Evolutionary conservation across 2,329 filamentous ascomycete genomes (phyloP), one percentile per base, ranked within the genome.

Genomic region (Geosmithia putterillii): DNA sequence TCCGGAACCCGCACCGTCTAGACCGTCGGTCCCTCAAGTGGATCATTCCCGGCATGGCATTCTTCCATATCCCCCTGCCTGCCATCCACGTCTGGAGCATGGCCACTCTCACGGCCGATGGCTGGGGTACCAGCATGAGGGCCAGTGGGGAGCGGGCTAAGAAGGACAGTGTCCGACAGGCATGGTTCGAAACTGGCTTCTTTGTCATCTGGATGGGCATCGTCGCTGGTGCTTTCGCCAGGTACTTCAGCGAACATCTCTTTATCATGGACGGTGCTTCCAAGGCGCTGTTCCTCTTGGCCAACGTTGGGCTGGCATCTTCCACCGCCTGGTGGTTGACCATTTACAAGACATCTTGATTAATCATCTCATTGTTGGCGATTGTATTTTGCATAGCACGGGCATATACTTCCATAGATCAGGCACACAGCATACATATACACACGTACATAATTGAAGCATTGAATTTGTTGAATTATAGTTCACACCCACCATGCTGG

Each of bases 101-200:
- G 45, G 21, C 51, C 12, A 54, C 52, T 4, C 40, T 53, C 20
- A 53, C 52, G 14, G 48, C 51, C 2, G 52, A 52, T 38, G 51
- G 51, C 14, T 54, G 52, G 52, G 52, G 52, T 20, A 54, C 52
- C 4, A 51, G 45, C 28, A 54, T 54, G 52, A 45, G 52, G 14
- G 47, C 51, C 4, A 51, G 46, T 38, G 47, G 45, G 4, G 51
- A 51, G 20, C 21, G 38, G 19, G 45, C 44, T 2, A 45, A 50
- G 23, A 45, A 48, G 39, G 47, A 52, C 20, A 47, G 49, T 20
- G 28, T 41, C 25, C 32, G 50, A 2, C 46, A 52, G 41, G 48
- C 50, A 2, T 53, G 49, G 50, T 52, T 48, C 42, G 52, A 54
- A 25, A 48, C 46, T 14, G 52, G 52, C 15, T 54, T 54, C 40